Conservation (phyloP, 2,329 filamentous ascomycete species). For the Orbilia ellipsospora region DNA sequence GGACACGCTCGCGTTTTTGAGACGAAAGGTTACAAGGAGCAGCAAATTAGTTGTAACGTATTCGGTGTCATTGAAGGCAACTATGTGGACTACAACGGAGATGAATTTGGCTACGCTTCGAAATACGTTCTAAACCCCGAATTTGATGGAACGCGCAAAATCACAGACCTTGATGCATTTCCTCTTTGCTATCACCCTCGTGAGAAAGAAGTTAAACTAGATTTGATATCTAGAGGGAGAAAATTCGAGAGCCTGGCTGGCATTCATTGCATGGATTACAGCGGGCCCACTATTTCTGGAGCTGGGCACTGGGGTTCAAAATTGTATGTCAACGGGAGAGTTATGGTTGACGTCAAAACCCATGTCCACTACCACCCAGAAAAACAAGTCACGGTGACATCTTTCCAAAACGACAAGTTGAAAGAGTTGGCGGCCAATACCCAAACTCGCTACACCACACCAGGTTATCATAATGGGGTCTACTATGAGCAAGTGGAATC, state of each 20-base stretch:
- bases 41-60: constrained; percentile 61
- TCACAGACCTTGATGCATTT: constrained; percentile 64
- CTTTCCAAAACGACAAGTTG: constrained; percentile 35
- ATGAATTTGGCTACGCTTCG: constrained; percentile 64
- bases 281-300: constrained; percentile 57
- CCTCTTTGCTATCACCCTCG: constrained; percentile 65
- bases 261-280: constrained; percentile 67
- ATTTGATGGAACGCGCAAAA: constrained; percentile 65
- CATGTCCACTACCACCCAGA: constrained; percentile 58
- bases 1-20: constrained; percentile 62
- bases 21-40: constrained; percentile 59
- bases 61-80: constrained; percentile 62
- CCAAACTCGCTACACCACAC: constrained; percentile 22
- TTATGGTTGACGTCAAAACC: constrained; percentile 62
- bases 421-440: constrained; percentile 14
- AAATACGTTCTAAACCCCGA: constrained; percentile 62
- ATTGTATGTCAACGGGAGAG: constrained; percentile 59
- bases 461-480: constrained; percentile 42
- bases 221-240: constrained; percentile 64
- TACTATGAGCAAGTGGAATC: constrained; percentile 45
- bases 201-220: constrained; percentile 60
- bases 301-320: constrained; percentile 55
- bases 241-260: constrained; percentile 66
- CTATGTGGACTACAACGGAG: constrained; percentile 67
- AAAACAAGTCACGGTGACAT: constrained; percentile 23